Evolutionary conservation across 148 eudicot species (phyloP), one percentile per base, ranked within the genome.

Genomic region (Chenopodium formosanum): DNA sequence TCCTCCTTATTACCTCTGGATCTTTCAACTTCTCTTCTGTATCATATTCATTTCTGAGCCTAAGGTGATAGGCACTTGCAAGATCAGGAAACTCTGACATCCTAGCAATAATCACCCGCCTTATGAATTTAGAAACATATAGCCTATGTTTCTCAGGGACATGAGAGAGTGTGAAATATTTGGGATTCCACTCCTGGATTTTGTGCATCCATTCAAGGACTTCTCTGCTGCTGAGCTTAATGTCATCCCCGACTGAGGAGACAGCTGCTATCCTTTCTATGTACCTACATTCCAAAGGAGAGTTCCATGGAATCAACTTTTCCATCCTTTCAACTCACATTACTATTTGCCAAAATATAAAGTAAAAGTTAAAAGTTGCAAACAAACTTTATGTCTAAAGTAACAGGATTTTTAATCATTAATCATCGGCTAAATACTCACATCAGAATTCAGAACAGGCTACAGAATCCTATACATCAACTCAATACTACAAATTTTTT

Each of bases 81-180:
- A 94, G 88, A 78, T 92, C 94, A 10, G 99, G 99, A 75, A 80
- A 89, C 79, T 96, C 98, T 0, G 94, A 90, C 99, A 96, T 96
- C 70, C 99, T 82, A 68, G 97, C 90, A 69, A 96, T 96, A 52
- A 92, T 77, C 2, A 96, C 93, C 22, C 90, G 92, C 76, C 99
- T 91, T 20, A 89, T 44, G 78, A 94, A 96, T 73, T 92, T 96
- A 25, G 94, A 89, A 65, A 92, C 92, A 67, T 84, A 83, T 22
- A 82, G 79, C 1, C 92, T 86, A 66, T 96, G 85, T 74, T 96
- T 88, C 27, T 85, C 89, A 0, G 97, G 98, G 73, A 92, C 78
- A 67, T 90, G 98, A 72, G 92, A 86, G 60, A 96, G 97, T 2
- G 98, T 96, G 84, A 94, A 96, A 74, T 83, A 92, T 83, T 93